phyloP scores from a whole-genome alignment of 2,329 filamentous ascomycete genomes.

The Periconia digitata region DNA sequence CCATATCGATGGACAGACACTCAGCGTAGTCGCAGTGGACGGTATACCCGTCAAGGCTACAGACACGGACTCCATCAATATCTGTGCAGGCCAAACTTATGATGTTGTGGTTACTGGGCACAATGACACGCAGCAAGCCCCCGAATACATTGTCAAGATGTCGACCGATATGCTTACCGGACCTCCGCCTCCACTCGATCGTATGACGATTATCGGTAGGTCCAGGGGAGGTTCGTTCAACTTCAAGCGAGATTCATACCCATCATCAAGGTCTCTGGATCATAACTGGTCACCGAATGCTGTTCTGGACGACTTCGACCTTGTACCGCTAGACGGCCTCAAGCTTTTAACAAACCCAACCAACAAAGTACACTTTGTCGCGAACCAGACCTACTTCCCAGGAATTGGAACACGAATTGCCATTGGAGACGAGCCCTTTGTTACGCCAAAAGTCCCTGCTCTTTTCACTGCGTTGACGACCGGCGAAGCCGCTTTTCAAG shows the following conservation, averaged over 20 bases:
- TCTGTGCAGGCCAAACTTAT: constrained; percentile 42
- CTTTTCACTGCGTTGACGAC: constrained; percentile 73
- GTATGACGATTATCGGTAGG: constrained; percentile 18
- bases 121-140: not conserved
- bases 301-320: constrained; percentile 64
- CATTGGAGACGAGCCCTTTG: constrained; percentile 67
- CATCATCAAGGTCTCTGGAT: not conserved
- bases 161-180: constrained; percentile 55
- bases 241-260: not conserved
- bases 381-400: constrained; percentile 36
- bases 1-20: constrained; percentile 10
- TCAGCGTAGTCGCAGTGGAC: constrained; percentile 14
- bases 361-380: constrained; percentile 61
- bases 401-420: constrained; percentile 55
- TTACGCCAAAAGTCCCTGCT: constrained; percentile 70
- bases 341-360: constrained; percentile 62
- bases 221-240: not conserved
- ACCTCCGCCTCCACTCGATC: constrained; percentile 20
- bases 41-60: constrained; percentile 40
- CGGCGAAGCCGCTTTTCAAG: constrained; percentile 52
- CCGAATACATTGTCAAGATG: constrained; percentile 53
- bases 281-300: not conserved
- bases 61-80: constrained; percentile 35
- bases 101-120: constrained; percentile 23
- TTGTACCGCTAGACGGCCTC: constrained; percentile 68